These are phyloP conservation scores for Colletotrichum nymphaeae DNA, from an alignment of 2,329 filamentous ascomycete species.

Conservation along the genomic window DNA sequence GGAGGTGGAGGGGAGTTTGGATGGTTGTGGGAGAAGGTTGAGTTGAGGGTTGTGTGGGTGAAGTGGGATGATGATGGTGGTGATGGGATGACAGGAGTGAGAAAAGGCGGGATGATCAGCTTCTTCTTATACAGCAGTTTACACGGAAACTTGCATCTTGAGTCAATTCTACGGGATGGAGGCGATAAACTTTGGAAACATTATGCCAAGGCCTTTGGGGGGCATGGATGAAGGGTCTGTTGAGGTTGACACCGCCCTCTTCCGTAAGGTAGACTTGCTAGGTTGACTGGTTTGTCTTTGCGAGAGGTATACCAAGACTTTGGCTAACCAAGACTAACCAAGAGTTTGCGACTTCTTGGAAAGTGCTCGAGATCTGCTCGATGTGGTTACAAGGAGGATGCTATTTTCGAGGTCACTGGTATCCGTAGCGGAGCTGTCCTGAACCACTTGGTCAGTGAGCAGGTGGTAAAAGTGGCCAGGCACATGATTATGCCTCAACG, in stretches of 20 bases:
- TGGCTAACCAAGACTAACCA: too few species aligned
- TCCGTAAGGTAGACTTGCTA: not conserved
- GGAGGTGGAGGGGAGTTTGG: not conserved
- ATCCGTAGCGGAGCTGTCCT: not conserved
- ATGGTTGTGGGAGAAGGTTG: not conserved
- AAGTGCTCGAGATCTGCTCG: not conserved
- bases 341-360: not conserved
- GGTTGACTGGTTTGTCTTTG: not conserved
- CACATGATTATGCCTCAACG: too few species aligned
- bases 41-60: not conserved
- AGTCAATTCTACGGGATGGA: not conserved
- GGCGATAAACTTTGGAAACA: slow-evolving; percentile 7
- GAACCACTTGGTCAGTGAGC: not conserved
- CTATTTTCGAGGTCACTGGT: slow-evolving; percentile 5
- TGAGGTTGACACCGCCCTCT: not conserved
- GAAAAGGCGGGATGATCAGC: slow-evolving; percentile 2
- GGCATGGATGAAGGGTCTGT: not conserved
- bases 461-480: not conserved
- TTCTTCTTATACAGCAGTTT: slow-evolving; percentile 19
- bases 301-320: too few species aligned
- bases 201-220: not conserved
- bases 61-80: slow-evolving; percentile 5
- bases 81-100: slow-evolving; percentile 10
- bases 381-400: slow-evolving; percentile 15
- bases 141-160: not conserved